Evolutionary conservation across 2,329 filamentous ascomycete species (phyloP), one percentile per base, ranked within the genome.

Genomic region (Diplodia intermedia): DNA sequence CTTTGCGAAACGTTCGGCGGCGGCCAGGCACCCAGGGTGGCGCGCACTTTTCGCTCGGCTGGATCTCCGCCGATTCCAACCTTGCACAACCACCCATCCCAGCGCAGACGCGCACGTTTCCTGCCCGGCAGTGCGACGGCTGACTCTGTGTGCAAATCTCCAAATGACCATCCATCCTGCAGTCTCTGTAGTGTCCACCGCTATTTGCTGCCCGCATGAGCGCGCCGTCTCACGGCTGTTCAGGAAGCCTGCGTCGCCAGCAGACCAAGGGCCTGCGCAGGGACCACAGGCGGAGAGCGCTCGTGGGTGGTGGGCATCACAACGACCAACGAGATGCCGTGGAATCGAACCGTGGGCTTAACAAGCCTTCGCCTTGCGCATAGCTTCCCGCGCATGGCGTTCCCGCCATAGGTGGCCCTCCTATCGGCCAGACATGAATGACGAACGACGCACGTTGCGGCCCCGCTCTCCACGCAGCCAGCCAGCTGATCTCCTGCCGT

Each of bases 41-140:
- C 55, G 55, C 47, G 38, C 47, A 67, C 23, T 69, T n/a, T 67
- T 70, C 49, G 69, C 69, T 52, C 47, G 60, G 60, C 26, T 29
- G 47, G 29, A 63, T 63, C 60, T 26, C 43, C 60, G 31, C 15
- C 33, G 15, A 36, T 20, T 20, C 18, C 26, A n/a, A 12, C 20
- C 31, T n/a, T n/a, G 31, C 23, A 36, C 26, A 23, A 36, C 12
- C 18, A 20, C 61, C 23, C 7, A 20, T 9, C 33, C 43, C 61
- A 18, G 23, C 29, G 14, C 5, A 11, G 26, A 20, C 36, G 18
- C n/a, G 23, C n/a, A 38, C 12, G 29, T 18, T 20, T 54, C 60
- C 20, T 14, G 18, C 23, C 15, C 50, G 29, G 33, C 43, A 52
- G 31, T 29, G 31, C n/a, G 20, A 26, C 43, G 14, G n/a, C 29